phyloP scores from a whole-genome alignment of 2,329 filamentous ascomycete species.

The Epichloe sp. region DNA sequence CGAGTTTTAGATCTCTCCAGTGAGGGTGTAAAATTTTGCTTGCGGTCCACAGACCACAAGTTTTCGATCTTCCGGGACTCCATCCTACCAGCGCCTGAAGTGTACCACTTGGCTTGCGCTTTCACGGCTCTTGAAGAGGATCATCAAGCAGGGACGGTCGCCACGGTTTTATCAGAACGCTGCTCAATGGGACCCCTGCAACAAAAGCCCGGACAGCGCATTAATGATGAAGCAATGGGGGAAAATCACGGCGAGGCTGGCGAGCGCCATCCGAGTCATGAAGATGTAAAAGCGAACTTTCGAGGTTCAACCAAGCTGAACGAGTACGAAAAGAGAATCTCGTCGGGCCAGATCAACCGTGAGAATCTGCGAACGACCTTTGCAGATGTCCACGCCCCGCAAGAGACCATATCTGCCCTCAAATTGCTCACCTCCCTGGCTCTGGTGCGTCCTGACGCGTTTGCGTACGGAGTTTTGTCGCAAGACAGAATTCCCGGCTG shows the following conservation, averaged over 20 bases:
- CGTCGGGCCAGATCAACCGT: conserved; percentile 71
- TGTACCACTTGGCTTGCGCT: conserved; percentile 25
- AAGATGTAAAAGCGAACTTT: conserved; percentile 16
- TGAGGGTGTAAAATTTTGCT: conserved; percentile 13
- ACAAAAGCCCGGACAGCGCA: conserved; percentile 18
- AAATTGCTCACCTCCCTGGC: conserved; percentile 83
- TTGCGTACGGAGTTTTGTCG: conserved; percentile 84
- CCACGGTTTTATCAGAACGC: conserved; percentile 17
- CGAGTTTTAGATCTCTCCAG: conserved; percentile 10
- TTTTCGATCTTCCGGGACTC: conserved; percentile 20
- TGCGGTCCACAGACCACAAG: conserved; percentile 14
- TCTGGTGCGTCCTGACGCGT: conserved; percentile 81
- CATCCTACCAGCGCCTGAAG: conserved; percentile 25
- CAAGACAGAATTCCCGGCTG: conserved; percentile 84
- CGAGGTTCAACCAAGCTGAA: conserved; percentile 38
- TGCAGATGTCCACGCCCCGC: conserved; percentile 68
- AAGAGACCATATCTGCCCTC: conserved; percentile 73
- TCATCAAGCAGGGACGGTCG: conserved; percentile 9
- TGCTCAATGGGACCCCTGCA: conserved; percentile 20
- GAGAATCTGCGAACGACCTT: conserved; percentile 79
- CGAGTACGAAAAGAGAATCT: conserved; percentile 68
- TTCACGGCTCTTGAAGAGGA: conserved; percentile 15
- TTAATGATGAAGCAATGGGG: conserved; percentile 17
- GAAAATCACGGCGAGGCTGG: conserved; percentile 11
- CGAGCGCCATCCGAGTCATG: conserved; percentile 15